These are phyloP conservation scores for Ceratocystis eucalypticola DNA, from an alignment of 2,329 filamentous ascomycete species.

Conservation along the genomic window DNA sequence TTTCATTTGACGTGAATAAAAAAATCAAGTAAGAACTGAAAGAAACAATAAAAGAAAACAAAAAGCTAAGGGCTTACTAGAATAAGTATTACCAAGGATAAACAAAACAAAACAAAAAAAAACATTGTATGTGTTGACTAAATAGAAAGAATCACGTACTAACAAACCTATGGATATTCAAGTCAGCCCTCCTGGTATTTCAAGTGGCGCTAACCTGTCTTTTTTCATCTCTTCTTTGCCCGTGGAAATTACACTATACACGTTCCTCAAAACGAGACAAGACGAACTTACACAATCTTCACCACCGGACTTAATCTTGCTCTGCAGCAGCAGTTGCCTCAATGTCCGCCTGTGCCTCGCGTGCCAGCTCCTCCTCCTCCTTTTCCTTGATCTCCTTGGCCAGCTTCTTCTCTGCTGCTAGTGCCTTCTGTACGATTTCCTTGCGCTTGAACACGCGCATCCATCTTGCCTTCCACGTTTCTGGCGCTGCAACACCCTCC, in stretches of 20 bases:
- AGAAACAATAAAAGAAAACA: not conserved
- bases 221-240: not conserved
- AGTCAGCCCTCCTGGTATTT: too few relatives aligned
- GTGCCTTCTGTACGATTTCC: conserved; percentile 71
- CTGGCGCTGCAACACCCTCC: conserved; percentile 35
- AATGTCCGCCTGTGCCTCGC: conserved; percentile 25
- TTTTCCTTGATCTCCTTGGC: conserved; percentile 16
- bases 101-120: not conserved
- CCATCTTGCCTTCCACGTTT: conserved; percentile 77
- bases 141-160: conserved; percentile 2
- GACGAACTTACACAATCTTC: not conserved
- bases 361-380: conserved; percentile 24
- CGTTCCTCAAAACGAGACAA: not conserved
- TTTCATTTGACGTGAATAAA: not conserved
- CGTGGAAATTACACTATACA: not conserved
- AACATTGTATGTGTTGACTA: not conserved
- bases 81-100: not conserved
- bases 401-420: conserved; percentile 22
- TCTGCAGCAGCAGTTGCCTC: conserved; percentile 7
- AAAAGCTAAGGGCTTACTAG: not conserved
- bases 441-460: conserved; percentile 69
- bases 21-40: not conserved
- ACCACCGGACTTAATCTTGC: not conserved
- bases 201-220: not conserved
- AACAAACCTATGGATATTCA: conserved; percentile 7